These are phyloP conservation scores for Botryotinia calthae DNA, from an alignment of 2,329 filamentous ascomycete genomes.

Conservation along the genomic window DNA sequence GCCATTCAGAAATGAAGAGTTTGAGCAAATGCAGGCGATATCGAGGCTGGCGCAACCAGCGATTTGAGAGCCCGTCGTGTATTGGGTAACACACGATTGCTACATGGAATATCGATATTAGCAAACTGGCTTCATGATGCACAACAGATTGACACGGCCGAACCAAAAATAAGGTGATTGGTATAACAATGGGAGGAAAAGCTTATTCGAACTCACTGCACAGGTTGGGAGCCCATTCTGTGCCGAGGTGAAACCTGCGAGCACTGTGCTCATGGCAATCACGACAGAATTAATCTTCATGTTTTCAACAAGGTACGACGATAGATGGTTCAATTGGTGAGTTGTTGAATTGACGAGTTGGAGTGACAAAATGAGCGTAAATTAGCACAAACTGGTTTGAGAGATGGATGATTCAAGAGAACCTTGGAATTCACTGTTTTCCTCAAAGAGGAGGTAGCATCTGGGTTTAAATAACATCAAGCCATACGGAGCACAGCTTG, in stretches of 20 bases:
- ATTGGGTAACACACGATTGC: constrained; percentile 38
- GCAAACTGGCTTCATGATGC: background rate
- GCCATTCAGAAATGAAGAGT: constrained; percentile 44
- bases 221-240: constrained; percentile 51
- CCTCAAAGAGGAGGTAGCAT: background rate
- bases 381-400: background rate
- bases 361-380: background rate
- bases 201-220: constrained; percentile 48
- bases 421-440: background rate
- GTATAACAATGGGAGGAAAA: background rate
- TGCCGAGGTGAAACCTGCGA: constrained; percentile 53
- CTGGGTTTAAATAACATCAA: constrained; percentile 10
- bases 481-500: background rate
- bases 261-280: constrained; percentile 48
- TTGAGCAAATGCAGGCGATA: constrained; percentile 49
- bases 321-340: background rate
- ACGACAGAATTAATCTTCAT: constrained; percentile 24
- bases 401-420: background rate
- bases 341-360: background rate
- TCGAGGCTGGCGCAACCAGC: constrained; percentile 44
- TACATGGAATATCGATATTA: constrained; percentile 24
- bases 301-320: background rate
- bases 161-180: background rate
- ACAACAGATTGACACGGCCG: background rate
- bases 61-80: constrained; percentile 43